Percentiles rank a stretch among this genome's conserved stretches.
These are phyloP conservation scores for Yueomyces sinensis DNA, from an alignment of 805 yeast genomes.

Conservation along the genomic window DNA sequence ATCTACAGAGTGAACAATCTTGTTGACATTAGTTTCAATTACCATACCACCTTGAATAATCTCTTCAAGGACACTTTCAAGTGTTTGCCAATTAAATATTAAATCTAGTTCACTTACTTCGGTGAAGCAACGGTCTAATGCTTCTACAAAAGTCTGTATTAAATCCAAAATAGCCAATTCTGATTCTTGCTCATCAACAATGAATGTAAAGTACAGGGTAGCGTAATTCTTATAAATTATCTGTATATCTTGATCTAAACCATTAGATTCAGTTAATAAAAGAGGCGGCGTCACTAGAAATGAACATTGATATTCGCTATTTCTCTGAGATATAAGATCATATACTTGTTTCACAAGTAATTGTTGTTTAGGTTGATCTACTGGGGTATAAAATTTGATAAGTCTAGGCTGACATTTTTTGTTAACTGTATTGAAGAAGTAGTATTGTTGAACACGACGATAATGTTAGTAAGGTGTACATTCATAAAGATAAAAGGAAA, in stretches of 20 bases:
- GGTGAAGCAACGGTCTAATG: slow-evolving; percentile 81
- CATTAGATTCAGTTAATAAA: slow-evolving; percentile 23
- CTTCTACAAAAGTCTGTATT: slow-evolving; percentile 94
- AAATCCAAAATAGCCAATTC: slow-evolving; percentile 88
- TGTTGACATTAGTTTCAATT: slow-evolving; percentile 73
- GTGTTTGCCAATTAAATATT: slow-evolving; percentile 97
- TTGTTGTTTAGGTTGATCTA: slow-evolving; percentile 74
- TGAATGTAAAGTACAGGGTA: slow-evolving; percentile 87
- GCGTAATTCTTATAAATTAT: slow-evolving; percentile 93
- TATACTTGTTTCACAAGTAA: slow-evolving; percentile 70
- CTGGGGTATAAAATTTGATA: slow-evolving; percentile 83
- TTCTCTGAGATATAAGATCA: slow-evolving; percentile 58
- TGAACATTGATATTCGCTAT: slow-evolving; percentile 62
- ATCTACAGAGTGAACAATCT: slow-evolving; percentile 73
- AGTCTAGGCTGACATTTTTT: slow-evolving; percentile 83
- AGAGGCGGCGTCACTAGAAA: slow-evolving; percentile 79
- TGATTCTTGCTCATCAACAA: slow-evolving; percentile 91
- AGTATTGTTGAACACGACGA: background rate
- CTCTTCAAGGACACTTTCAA: slow-evolving; percentile 83
- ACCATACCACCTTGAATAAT: slow-evolving; percentile 98
- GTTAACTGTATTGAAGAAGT: slow-evolving; percentile 40
- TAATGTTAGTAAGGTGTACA: slow-evolving; percentile 1
- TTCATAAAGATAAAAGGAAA: background rate
- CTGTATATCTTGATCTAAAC: slow-evolving; percentile 37
- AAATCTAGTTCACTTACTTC: slow-evolving; percentile 92